Conservation (phyloP, 768 basidiomycete genomes). For the Pisolithus microcarpus region DNA sequence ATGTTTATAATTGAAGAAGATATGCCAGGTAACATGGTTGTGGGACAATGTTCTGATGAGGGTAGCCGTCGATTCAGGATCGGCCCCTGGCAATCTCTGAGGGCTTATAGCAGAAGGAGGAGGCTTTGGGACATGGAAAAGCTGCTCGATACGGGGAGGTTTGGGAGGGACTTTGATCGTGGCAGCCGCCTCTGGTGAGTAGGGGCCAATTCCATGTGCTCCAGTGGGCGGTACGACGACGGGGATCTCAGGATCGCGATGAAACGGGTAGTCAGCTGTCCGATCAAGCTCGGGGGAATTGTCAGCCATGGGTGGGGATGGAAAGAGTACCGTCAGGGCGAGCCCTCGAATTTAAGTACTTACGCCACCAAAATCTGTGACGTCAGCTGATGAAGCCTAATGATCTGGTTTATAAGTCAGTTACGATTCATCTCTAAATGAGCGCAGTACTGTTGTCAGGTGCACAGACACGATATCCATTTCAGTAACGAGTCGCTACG, state of each 20-base stretch:
- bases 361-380: too few species aligned
- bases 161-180: conserved; percentile 1
- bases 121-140: conserved; percentile 5
- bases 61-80: conserved; percentile 17
- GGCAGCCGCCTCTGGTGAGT: conserved; percentile 3
- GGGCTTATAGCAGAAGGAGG: conserved; percentile 8
- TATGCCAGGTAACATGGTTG: conserved; percentile 27
- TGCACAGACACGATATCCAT: not conserved
- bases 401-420: not conserved
- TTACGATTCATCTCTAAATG: too few species aligned
- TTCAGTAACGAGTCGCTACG: conserved; percentile 2
- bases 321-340: too few species aligned
- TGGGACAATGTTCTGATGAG: conserved; percentile 18
- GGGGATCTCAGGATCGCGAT: not conserved
- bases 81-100: conserved; percentile 26
- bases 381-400: too few species aligned
- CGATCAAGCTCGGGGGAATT: not conserved
- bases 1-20: conserved; percentile 29
- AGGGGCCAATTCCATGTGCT: conserved; percentile 1
- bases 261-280: not conserved
- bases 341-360: too few species aligned
- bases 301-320: not conserved
- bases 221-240: not conserved
- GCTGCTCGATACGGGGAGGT: not conserved
- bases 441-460: too few species aligned